These are phyloP conservation scores for Dendrobium catenatum DNA, from an alignment of 106 monocot species.

Conservation along the genomic window DNA sequence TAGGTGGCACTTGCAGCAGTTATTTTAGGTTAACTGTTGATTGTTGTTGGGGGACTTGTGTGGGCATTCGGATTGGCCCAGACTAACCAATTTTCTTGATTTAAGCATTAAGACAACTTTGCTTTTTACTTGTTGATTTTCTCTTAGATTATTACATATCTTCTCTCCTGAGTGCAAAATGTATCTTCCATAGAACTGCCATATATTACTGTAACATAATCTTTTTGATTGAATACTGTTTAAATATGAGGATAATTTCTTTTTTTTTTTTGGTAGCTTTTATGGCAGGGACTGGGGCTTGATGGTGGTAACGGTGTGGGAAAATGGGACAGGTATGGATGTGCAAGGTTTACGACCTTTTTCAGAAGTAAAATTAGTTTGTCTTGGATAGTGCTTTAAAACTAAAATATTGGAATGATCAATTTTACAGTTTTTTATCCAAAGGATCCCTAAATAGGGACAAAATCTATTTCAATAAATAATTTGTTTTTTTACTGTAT, in stretches of 20 bases:
- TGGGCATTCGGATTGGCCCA: not conserved
- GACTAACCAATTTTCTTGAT: not conserved
- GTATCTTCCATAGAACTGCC: not conserved
- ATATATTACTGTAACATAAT: conserved; percentile 1
- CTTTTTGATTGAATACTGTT: not conserved
- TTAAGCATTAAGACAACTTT: not conserved
- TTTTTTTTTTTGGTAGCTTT: conserved; percentile 31
- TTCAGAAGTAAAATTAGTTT: not conserved
- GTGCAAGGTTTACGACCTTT: not conserved
- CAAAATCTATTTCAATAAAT: not conserved
- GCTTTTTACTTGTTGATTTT: not conserved
- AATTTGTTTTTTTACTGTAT: not conserved
- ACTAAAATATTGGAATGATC: not conserved
- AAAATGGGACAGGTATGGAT: conserved; percentile 65
- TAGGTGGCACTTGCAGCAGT: not conserved
- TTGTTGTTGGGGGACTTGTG: not conserved
- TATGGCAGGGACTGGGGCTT: conserved; percentile 93
- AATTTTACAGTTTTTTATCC: not conserved
- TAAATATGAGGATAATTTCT: not conserved
- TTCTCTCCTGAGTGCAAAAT: not conserved
- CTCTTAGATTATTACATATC: not conserved
- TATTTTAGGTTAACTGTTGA: not conserved
- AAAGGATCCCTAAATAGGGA: not conserved
- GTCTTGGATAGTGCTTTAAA: not conserved
- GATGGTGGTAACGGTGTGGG: conserved; percentile 62